phyloP scores from a whole-genome alignment of 2,329 filamentous ascomycete genomes.

The Cytospora paraplurivora region DNA sequence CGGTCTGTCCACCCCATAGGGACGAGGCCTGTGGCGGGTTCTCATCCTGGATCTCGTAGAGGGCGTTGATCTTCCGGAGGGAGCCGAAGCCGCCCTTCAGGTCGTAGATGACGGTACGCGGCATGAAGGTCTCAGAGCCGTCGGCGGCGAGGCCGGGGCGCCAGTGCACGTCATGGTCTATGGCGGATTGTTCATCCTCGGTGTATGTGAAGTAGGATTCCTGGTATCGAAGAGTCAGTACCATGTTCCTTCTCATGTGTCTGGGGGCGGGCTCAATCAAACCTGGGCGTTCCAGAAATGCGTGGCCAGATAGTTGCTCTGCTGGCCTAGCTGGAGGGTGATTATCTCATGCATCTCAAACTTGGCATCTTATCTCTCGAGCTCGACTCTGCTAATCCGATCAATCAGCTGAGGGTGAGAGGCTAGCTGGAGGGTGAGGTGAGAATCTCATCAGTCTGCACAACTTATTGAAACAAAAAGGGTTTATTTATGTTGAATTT shows the following conservation, averaged over 20 bases:
- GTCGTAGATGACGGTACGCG: slow-evolving; percentile 90
- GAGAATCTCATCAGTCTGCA: slow-evolving; percentile 18
- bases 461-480: too few species aligned
- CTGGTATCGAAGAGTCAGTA: slow-evolving; percentile 45
- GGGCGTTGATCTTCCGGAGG: slow-evolving; percentile 80
- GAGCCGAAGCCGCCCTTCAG: slow-evolving; percentile 92
- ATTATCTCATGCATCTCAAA: slow-evolving; percentile 85
- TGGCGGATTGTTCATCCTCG: slow-evolving; percentile 62
- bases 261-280: slow-evolving; percentile 22
- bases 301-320: slow-evolving; percentile 89
- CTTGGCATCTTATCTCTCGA: neutral
- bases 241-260: neutral
- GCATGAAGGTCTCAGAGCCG: slow-evolving; percentile 88
- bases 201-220: slow-evolving; percentile 97
- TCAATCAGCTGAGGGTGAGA: neutral
- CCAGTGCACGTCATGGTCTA: slow-evolving; percentile 89
- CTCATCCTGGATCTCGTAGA: slow-evolving; percentile 66
- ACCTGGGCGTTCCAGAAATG: slow-evolving; percentile 98
- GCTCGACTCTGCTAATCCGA: too few species aligned
- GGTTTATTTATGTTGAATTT: too few species aligned
- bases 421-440: neutral
- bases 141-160: slow-evolving; percentile 79
- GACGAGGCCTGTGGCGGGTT: slow-evolving; percentile 34
- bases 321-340: slow-evolving; percentile 89
- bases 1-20: slow-evolving; percentile 58